A percentile compares a stretch with the other conserved stretches of the same genome.
Evolutionary conservation across 805 yeast genomes (phyloP).

Genomic region (Jamesozyma rosinii): DNA sequence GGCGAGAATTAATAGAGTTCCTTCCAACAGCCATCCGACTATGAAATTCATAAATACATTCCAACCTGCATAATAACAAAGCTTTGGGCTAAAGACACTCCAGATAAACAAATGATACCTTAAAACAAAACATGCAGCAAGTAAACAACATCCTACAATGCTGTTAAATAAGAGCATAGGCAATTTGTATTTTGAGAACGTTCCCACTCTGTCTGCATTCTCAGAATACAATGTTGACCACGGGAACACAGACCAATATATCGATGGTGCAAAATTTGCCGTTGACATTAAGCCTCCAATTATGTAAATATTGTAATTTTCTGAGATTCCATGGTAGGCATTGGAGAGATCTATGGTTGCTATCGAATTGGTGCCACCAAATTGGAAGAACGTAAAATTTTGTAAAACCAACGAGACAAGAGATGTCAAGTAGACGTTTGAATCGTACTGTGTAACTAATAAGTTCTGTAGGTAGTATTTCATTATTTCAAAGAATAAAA

Average conservation of each 20-base stretch:
- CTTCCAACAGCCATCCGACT: conserved; percentile 30
- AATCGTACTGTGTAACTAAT: conserved; percentile 5
- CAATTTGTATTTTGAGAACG: conserved; percentile 12
- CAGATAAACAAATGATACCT: conserved; percentile 87
- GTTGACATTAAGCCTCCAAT: conserved; percentile 75
- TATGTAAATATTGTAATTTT: conserved; percentile 51
- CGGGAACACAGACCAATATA: conserved; percentile 57
- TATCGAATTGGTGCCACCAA: conserved; percentile 86
- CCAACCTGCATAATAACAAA: conserved; percentile 78
- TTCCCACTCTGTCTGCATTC: conserved; percentile 14
- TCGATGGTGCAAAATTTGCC: conserved; percentile 79
- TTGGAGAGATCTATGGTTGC: conserved; percentile 86
- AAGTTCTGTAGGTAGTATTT: conserved; percentile 7
- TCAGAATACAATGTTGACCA: conserved; percentile 15
- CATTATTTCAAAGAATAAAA: conserved; percentile 31
- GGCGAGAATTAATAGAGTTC: background rate
- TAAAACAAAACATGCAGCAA: conserved; percentile 61
- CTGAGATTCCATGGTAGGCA: conserved; percentile 78
- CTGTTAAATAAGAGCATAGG: conserved; percentile 46
- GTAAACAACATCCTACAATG: conserved; percentile 46
- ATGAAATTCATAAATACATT: conserved; percentile 40
- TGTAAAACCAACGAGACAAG: conserved; percentile 44
- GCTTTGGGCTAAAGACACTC: conserved; percentile 95
- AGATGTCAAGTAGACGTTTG: conserved; percentile 8
- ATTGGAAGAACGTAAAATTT: conserved; percentile 70